Evolutionary conservation across 164 flowering plant species (phyloP), one percentile per base, ranked within the genome.

Genomic region (Houttuynia cordata): DNA sequence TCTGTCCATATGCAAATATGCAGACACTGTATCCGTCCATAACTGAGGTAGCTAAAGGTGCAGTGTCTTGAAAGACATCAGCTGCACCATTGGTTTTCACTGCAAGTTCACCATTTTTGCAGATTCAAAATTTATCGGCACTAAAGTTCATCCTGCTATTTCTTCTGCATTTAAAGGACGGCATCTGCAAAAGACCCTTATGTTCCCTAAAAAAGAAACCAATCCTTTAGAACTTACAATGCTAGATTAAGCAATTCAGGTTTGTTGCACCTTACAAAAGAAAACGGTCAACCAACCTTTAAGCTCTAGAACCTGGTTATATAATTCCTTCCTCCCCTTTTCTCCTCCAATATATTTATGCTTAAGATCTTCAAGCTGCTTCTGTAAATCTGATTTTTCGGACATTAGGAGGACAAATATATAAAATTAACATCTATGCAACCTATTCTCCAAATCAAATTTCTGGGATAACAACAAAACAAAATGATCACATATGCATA

Each of bases 1-100:
- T 94, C 74, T 94, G 97, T 23, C 99, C 99, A 73, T 88, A 94
- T 41, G 99, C 99, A 79, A 94, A 91, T 69, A 94, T 86, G 74
- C 99, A 94, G 14, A 87, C 97, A 76, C 91, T 94, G 80, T 78
- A 94, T 24, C 99, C 99, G 79, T 94, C 99, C 57, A 94, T 65
- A 49, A 91, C 97, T 17, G 97, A 94, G 21, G 81, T 72, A 50
- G 89, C 96, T 60, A 88, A 76, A 59, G 97, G 88, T 7, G 86
- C 83, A 7, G 93, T 88, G 57, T 85, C 97, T 76, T 86, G 79
- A 67, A 93, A 93, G 41, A 93, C 83, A 62, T 84, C 88, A 69
- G 59, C 97, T 93, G 56, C 42, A 8, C 92, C 96, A 75, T 81
- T 81, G 52, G 87, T 78, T 61, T 72, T 83, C 17, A 94, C 81